Percentiles rank a stretch among this genome's conserved stretches.
Conservation (phyloP, 108 stramenopile species). For the Pseudonitzschia multiseries region DNA sequence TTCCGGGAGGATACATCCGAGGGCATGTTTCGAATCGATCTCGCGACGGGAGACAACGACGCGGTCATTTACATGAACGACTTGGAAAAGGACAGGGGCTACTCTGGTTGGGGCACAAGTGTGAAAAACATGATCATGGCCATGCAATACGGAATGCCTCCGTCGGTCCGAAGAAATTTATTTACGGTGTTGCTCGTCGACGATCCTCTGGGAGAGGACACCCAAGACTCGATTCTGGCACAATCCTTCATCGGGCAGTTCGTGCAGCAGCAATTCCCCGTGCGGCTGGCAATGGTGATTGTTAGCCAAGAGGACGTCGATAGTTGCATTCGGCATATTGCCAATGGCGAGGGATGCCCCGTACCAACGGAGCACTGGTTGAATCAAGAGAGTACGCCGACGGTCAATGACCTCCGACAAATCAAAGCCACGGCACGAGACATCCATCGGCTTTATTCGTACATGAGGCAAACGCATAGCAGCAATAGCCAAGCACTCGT, state of each 20-base stretch:
- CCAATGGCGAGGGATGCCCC: constrained; percentile 37
- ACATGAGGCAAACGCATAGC: constrained; percentile 8
- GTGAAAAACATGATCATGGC: constrained; percentile 65
- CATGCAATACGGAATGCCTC: constrained; percentile 75
- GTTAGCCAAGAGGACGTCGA: constrained; percentile 56
- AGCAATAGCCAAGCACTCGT: constrained; percentile 12
- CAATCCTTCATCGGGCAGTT: constrained; percentile 50
- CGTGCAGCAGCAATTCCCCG: constrained; percentile 57
- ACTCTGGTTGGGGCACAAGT: constrained; percentile 56
- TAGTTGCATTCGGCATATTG: constrained; percentile 33
- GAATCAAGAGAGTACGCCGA: constrained; percentile 8
- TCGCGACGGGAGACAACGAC: constrained; percentile 67
- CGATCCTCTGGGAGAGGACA: constrained; percentile 48
- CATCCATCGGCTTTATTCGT: constrained; percentile 38
- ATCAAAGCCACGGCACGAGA: constrained; percentile 34
- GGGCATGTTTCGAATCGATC: constrained; percentile 68
- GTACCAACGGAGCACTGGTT: constrained; percentile 25
- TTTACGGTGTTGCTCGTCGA: constrained; percentile 74
- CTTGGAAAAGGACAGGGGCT: constrained; percentile 73
- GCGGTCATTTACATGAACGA: constrained; percentile 80
- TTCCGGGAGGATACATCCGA: constrained; percentile 8
- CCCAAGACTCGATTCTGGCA: constrained; percentile 15
- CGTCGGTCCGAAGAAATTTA: constrained; percentile 72
- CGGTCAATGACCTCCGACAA: constrained; percentile 18
- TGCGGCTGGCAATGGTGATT: constrained; percentile 63